These are phyloP conservation scores for Carpediemonas membranifera DNA, from an alignment of 78 protist genomes.

Conservation along the genomic window DNA sequence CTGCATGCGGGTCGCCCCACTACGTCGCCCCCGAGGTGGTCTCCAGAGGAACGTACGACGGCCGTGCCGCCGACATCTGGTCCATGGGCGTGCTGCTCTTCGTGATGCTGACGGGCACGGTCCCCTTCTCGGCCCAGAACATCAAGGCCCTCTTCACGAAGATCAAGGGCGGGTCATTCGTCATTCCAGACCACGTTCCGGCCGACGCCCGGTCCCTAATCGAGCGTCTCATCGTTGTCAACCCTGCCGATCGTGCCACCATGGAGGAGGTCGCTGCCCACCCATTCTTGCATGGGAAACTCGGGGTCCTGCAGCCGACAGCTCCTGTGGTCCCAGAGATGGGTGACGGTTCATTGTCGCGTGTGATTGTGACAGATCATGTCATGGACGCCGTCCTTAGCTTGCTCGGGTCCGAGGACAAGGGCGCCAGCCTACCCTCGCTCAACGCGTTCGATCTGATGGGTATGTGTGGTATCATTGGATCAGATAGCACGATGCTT, in stretches of 20 bases:
- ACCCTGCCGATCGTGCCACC: slow-evolving; percentile 53
- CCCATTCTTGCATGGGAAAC: too few species aligned
- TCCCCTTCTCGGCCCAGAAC: slow-evolving; percentile 8
- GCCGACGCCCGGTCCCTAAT: slow-evolving; percentile 43
- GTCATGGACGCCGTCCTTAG: too few species aligned
- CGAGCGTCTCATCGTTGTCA: slow-evolving; percentile 48
- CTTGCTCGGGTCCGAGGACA: too few species aligned
- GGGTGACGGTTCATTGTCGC: too few species aligned
- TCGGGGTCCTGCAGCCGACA: too few species aligned
- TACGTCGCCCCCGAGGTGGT: slow-evolving; percentile 32
- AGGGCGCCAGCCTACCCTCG: too few species aligned
- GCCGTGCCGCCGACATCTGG: slow-evolving; percentile 27
- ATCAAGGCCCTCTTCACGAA: slow-evolving; percentile 10
- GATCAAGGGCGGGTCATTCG: slow-evolving; percentile 63
- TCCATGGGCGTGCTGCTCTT: slow-evolving; percentile 30
- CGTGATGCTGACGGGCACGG: slow-evolving; percentile 11
- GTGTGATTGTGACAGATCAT: too few species aligned
- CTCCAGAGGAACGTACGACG: neutral
- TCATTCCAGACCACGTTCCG: slow-evolving; percentile 47
- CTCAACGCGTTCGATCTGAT: too few species aligned
- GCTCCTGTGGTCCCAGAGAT: too few species aligned
- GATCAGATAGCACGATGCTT: too few species aligned
- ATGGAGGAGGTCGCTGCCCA: slow-evolving; percentile 45
- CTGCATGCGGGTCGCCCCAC: slow-evolving; percentile 12
- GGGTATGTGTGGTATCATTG: too few species aligned